Evolutionary conservation across 1,284 basidiomycete genomes (phyloP).

Genomic region (Spongispora temasekensis): DNA sequence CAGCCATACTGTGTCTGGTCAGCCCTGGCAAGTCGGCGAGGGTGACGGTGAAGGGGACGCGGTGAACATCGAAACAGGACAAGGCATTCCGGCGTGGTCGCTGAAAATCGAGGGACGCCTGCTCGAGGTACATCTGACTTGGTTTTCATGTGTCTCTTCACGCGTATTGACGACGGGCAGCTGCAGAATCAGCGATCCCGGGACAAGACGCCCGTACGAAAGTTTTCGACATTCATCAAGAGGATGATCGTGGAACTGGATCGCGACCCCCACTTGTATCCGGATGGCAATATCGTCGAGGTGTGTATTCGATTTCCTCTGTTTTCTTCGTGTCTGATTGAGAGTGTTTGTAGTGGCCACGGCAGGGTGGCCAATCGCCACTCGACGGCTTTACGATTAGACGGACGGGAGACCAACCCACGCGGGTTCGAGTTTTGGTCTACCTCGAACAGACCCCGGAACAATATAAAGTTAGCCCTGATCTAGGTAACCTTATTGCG

Average conservation of each 20-base stretch:
- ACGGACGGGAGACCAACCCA: conserved; percentile 78
- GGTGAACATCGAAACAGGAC: conserved; percentile 58
- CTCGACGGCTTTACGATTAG: conserved; percentile 90
- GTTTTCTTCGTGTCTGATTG: background rate
- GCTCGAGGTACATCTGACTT: conserved; percentile 57
- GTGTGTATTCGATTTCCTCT: no score
- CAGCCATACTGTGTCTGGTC: conserved; percentile 86
- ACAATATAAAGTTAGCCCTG: conserved; percentile 79
- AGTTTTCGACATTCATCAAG: conserved; percentile 88
- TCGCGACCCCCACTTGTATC: conserved; percentile 79
- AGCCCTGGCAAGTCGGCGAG: conserved; percentile 73
- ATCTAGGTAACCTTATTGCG: conserved; percentile 56
- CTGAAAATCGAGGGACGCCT: conserved; percentile 88
- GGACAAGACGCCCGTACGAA: conserved; percentile 68
- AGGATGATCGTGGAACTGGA: conserved; percentile 86
- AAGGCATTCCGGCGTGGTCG: conserved; percentile 89
- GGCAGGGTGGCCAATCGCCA: conserved; percentile 55
- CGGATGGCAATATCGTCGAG: conserved; percentile 81
- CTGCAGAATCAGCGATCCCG: conserved; percentile 61
- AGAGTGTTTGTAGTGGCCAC: conserved; percentile 61
- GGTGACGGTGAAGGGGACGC: conserved; percentile 35
- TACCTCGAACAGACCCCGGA: conserved; percentile 88
- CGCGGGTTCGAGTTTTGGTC: conserved; percentile 78
- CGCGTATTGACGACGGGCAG: conserved; percentile 34
- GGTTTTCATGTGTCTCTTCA: background rate